phyloP scores from a whole-genome alignment of 306 rosid species.

The Inga leiocalycina region DNA sequence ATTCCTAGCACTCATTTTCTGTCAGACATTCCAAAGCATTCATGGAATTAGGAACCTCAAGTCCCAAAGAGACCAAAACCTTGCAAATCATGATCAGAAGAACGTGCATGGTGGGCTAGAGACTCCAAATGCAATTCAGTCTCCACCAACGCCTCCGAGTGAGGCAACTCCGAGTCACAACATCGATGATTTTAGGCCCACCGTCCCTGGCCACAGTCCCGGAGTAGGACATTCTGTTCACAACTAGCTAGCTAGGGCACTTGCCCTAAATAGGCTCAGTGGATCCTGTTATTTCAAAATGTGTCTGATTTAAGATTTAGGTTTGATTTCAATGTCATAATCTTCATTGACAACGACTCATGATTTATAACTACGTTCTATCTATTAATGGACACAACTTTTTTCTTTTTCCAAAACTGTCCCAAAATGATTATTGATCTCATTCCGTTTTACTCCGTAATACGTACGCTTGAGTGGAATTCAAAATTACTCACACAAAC shows the following conservation, averaged over 20 bases:
- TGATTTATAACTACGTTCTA: background rate
- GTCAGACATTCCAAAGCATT: background rate
- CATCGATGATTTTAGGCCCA: slow-evolving; percentile 43
- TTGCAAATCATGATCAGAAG: background rate
- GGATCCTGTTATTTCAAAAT: background rate
- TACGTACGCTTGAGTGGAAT: background rate
- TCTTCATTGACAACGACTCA: background rate
- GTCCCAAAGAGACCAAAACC: background rate
- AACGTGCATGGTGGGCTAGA: background rate
- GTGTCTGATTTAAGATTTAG: background rate
- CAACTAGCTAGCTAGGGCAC: slow-evolving; percentile 13
- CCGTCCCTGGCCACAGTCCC: slow-evolving; percentile 55
- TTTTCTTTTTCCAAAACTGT: background rate
- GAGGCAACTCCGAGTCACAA: background rate
- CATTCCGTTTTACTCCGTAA: background rate
- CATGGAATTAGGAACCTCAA: slow-evolving; percentile 23
- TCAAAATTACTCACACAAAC: background rate
- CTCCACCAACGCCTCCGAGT: background rate
- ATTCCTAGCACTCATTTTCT: slow-evolving; percentile 9
- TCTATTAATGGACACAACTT: background rate
- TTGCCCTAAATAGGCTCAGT: background rate
- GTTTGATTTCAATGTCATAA: background rate
- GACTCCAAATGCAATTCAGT: background rate
- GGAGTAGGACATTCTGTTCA: slow-evolving; percentile 55
- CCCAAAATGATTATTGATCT: background rate